Evolutionary conservation across 306 rosid genomes (phyloP), one percentile per base, ranked within the genome.

Genomic region (Leucaena leucocephala): DNA sequence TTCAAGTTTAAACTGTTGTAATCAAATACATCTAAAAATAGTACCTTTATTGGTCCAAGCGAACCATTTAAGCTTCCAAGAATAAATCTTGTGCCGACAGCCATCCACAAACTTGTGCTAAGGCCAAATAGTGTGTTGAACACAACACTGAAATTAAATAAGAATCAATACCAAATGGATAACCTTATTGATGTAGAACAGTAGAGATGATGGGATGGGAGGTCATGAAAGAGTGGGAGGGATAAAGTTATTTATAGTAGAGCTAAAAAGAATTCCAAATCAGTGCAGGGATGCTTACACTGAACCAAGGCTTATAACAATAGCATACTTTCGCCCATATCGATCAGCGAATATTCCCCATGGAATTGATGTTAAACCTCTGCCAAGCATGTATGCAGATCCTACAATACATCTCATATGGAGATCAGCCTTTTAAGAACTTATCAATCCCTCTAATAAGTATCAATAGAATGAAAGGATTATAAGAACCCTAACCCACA

Each of bases 41-140:
- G 43, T 84, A 94, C 98, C 98, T 92, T 94, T 44, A 92, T 90
- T 35, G 97, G 97, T 78, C 97, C 97, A 81, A 94, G 86, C 33
- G 86, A 50, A 72, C 98, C 98, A 81, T 91, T 91, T 70, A 92
- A 85, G 80, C 84, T 22, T 54, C 61, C 61, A 54, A 54, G 61
- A 54, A 54, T 11, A 54, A 54, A 54, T 54, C 61, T 52, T 54
- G 87, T 87, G 12, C 27, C 33, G 55, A 94, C 2, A 42, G 97
- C 98, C 97, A 92, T 91, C 97, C 98, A 92, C 78, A 82, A 89
- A 70, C 81, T 91, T 17, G 89, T 80, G 86, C 98, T 94, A 16
- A 91, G 91, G 80, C 98, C 98, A 82, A 95, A 95, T 15, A 92
- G 83, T 79, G 92, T 86, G 87, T 95, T 95, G 90, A 86, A 88